Evolutionary conservation across 768 basidiomycete species (phyloP), one percentile per base, ranked within the genome.

Genomic region (Termitomyces sp.): DNA sequence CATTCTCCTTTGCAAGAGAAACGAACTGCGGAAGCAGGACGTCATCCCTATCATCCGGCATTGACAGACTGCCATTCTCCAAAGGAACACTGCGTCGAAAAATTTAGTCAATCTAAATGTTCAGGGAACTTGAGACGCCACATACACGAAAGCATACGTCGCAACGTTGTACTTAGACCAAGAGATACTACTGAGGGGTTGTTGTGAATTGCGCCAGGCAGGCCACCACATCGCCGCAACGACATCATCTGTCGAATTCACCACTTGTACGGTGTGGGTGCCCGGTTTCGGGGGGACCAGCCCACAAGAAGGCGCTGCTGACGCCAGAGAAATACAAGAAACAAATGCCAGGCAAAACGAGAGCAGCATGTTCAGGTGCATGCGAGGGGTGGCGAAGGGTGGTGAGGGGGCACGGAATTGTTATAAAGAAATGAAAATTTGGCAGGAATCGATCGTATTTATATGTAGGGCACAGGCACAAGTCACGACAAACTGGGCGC

Each of bases 21-120:
- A 91, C 86, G 56, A 91, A 90, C 5, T 74, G 64, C 0, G 82
- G 81, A 18, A 90, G 72, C 0, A 82, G 56, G 4, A 13, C n/a
- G n/a, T 32, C 69, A 57, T 22, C 74, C 72, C 64, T 60, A 53
- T 75, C 73, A 50, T 54, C 53, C 3, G 55, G 36, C 55, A 81
- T 61, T 40, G 71, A 69, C 3, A 64, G 59, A n/a, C 65, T 66
- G 4, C 67, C 58, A 56, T 76, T 70, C 2, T 69, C 66, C 1
- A 76, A 76, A 0, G 76, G 76, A 5, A 71, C 67, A 22, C 79
- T 79, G 55, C 40, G 57, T 56, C 30, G 18, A 56, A 46, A 48
- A 52, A 30, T 18, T 26, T 20, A 39, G 40, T 61, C 40, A 46
- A 55, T 13, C 27, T n/a, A 42, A 42, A 18, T 24, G 9, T 18